These are phyloP conservation scores for Hypoxylon sp. DNA, from an alignment of 2,329 filamentous ascomycete genomes.

Conservation along the genomic window DNA sequence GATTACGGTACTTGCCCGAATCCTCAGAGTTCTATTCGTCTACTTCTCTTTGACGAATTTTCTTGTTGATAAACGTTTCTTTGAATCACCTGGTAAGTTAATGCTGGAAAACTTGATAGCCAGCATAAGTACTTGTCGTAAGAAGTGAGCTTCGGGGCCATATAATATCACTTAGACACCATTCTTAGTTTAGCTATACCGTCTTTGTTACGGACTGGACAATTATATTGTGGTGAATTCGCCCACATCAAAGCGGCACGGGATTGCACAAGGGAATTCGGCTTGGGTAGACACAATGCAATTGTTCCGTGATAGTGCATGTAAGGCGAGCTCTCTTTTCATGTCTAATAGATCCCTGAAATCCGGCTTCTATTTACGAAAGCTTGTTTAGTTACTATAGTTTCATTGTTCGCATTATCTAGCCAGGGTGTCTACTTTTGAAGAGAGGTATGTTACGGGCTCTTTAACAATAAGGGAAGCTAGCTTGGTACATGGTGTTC, in stretches of 20 bases:
- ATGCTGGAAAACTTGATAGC: not conserved
- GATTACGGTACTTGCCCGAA: not conserved
- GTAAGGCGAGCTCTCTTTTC: not conserved
- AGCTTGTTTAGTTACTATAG: not conserved
- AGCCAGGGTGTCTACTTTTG: no score
- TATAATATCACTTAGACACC: not conserved
- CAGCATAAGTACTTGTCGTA: not conserved
- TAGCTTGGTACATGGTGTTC: not conserved
- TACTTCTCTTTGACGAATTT: not conserved
- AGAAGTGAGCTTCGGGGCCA: not conserved
- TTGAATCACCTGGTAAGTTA: not conserved
- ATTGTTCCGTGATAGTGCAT: not conserved
- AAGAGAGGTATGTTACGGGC: no score
- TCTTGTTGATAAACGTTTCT: not conserved
- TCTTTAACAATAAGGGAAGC: no score
- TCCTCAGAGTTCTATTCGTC: not conserved
- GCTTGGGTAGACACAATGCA: not conserved
- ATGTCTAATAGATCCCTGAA: not conserved
- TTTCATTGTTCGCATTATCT: not conserved
- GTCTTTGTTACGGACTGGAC: not conserved
- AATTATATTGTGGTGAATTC: not conserved
- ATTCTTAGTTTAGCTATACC: not conserved
- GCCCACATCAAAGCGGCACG: not conserved
- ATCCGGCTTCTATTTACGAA: not conserved
- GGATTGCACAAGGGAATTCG: not conserved